Conservation (phyloP, 1,284 basidiomycete species). For the Ustilago curta region DNA sequence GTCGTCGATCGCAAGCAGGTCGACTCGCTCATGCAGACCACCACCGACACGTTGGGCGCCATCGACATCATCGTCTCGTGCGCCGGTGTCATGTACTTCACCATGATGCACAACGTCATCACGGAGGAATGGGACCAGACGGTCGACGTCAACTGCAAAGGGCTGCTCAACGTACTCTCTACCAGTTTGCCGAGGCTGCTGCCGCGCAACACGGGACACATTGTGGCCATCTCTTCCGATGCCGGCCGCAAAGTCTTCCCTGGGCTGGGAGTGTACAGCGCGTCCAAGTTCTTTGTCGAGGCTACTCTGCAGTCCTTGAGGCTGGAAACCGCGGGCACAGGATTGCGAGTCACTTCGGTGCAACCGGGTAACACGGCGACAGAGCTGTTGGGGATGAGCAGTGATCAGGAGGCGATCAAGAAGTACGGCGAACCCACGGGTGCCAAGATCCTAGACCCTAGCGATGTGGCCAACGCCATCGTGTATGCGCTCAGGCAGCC, state of each 20-base stretch:
- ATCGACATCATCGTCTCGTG: conserved; percentile 64
- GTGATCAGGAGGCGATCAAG: conserved; percentile 63
- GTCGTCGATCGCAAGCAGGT: conserved; percentile 60
- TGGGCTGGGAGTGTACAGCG: conserved; percentile 66
- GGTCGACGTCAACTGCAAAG: conserved; percentile 69
- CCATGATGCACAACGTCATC: conserved; percentile 65
- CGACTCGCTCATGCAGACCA: conserved; percentile 52
- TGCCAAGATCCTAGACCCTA: conserved; percentile 63
- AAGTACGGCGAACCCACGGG: conserved; percentile 66
- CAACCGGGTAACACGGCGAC: conserved; percentile 67
- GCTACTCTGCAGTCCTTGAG: conserved; percentile 65
- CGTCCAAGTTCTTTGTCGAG: conserved; percentile 68
- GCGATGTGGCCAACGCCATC: conserved; percentile 64
- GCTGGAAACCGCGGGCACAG: conserved; percentile 63
- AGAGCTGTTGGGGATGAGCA: conserved; percentile 66
- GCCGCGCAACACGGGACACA: conserved; percentile 55
- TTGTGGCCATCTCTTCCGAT: conserved; percentile 68
- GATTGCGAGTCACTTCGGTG: conserved; percentile 61
- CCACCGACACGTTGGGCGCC: conserved; percentile 49
- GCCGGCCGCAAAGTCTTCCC: conserved; percentile 67
- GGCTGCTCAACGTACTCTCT: conserved; percentile 61
- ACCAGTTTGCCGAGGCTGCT: conserved; percentile 59
- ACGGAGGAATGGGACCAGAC: conserved; percentile 66
- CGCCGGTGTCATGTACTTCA: conserved; percentile 68
- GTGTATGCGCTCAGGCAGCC: conserved; percentile 65